Conservation (phyloP, 805 yeast genomes). For the Cyberlindnera maritima region DNA sequence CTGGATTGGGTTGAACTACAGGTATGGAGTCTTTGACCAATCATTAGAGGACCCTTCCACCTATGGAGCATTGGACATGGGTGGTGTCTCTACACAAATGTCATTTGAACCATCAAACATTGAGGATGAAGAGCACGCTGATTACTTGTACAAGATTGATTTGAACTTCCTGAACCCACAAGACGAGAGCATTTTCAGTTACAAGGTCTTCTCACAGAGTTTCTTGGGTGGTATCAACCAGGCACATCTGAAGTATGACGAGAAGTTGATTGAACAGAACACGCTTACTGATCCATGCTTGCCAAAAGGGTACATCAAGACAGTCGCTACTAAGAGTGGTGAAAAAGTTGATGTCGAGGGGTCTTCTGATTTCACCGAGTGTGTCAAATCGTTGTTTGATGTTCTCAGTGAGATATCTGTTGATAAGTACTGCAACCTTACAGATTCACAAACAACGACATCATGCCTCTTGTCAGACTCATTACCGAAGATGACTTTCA, state of each 20-base stretch:
- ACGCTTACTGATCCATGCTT: conserved; percentile 51
- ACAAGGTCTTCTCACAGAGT: conserved; percentile 50
- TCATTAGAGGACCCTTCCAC: conserved; percentile 40
- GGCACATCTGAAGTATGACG: conserved; percentile 47
- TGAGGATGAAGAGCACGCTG: conserved; percentile 37
- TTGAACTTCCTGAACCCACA: conserved; percentile 35
- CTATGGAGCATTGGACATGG: conserved; percentile 93
- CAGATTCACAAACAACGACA: conserved; percentile 24
- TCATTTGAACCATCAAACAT: conserved; percentile 51
- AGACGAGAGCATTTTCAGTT: conserved; percentile 28
- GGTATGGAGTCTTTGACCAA: conserved; percentile 41
- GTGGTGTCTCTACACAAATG: conserved; percentile 91
- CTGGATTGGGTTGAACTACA: conserved; percentile 62
- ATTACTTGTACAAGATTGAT: conserved; percentile 43
- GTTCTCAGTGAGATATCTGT: conserved; percentile 32
- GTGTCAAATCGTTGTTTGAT: conserved; percentile 47
- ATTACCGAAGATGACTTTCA: conserved; percentile 56
- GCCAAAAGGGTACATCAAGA: conserved; percentile 41
- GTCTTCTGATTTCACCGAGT: conserved; percentile 46
- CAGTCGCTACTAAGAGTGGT: conserved; percentile 13
- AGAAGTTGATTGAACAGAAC: conserved; percentile 30
- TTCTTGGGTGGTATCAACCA: conserved; percentile 62
- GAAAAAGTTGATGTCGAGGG: conserved; percentile 40
- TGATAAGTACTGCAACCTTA: conserved; percentile 24
- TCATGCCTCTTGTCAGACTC: conserved; percentile 52